These are phyloP conservation scores for Fusarium pseudograminearum DNA, from an alignment of 2,329 filamentous ascomycete genomes.

Conservation along the genomic window DNA sequence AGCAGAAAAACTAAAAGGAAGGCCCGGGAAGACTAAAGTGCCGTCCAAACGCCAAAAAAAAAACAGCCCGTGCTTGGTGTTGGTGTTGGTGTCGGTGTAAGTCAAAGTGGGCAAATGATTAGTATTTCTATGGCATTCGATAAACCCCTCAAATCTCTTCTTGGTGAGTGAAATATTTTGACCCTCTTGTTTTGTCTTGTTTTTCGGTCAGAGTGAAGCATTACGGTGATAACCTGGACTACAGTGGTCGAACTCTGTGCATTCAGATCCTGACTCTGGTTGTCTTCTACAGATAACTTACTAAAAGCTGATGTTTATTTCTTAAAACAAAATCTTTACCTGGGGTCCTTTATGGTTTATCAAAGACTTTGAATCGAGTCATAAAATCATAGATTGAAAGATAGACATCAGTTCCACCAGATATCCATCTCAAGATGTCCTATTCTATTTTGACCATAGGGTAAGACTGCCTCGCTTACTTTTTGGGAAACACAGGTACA, in stretches of 20 bases:
- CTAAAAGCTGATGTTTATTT: neutral
- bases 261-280: neutral
- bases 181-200: neutral
- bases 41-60: neutral
- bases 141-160: constrained; percentile 24
- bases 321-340: too few relatives aligned
- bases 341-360: too few relatives aligned
- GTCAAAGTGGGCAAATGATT: constrained; percentile 3
- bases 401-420: too few relatives aligned
- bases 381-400: neutral
- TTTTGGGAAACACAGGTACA: neutral
- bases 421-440: neutral
- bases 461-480: neutral
- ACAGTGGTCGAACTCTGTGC: neutral
- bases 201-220: neutral
- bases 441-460: neutral
- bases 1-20: neutral
- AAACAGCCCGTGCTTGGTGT: constrained; percentile 7
- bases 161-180: constrained; percentile 10
- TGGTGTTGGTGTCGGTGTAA: constrained; percentile 14
- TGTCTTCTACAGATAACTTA: neutral
- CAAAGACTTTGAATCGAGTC: too few relatives aligned
- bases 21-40: neutral
- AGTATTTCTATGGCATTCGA: neutral
- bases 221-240: neutral